phyloP scores from a whole-genome alignment of 768 basidiomycete species.

The Sporobolomyces phaffii region DNA sequence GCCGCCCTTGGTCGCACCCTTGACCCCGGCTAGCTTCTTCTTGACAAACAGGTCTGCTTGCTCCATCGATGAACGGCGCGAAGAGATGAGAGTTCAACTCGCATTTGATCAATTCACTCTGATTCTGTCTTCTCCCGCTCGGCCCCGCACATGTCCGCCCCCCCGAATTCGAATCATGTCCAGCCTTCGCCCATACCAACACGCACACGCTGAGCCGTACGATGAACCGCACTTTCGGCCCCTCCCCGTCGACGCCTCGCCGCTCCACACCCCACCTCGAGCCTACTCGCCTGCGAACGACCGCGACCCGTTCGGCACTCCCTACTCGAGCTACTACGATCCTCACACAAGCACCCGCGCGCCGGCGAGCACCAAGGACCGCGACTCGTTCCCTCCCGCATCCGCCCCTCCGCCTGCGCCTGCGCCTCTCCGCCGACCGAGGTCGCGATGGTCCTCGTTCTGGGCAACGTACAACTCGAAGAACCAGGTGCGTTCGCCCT shows the following conservation, averaged over 20 bases:
- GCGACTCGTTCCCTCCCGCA: neutral
- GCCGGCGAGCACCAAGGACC: too few relatives aligned
- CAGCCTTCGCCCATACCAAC: neutral
- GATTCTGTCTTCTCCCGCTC: neutral
- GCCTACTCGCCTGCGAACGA: neutral
- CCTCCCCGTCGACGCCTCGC: neutral
- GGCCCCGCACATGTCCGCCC: neutral
- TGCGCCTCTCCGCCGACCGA: neutral
- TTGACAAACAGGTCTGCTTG: conserved; percentile 6
- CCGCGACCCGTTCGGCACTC: neutral
- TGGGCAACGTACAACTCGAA: conserved; percentile 12
- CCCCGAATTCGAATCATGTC: neutral
- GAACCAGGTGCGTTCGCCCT: conserved; percentile 20
- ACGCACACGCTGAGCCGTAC: neutral
- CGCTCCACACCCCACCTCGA: neutral
- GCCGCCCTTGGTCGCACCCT: neutral
- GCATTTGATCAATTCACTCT: too few relatives aligned
- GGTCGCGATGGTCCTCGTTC: neutral
- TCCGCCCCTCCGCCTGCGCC: neutral
- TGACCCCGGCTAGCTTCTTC: conserved; percentile 4
- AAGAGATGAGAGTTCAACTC: neutral
- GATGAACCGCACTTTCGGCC: neutral
- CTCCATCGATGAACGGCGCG: neutral
- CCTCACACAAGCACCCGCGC: too few relatives aligned
- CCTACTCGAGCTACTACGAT: conserved; percentile 1